phyloP scores from a whole-genome alignment of 1,139 yeast species.

The Pichia terricola region DNA sequence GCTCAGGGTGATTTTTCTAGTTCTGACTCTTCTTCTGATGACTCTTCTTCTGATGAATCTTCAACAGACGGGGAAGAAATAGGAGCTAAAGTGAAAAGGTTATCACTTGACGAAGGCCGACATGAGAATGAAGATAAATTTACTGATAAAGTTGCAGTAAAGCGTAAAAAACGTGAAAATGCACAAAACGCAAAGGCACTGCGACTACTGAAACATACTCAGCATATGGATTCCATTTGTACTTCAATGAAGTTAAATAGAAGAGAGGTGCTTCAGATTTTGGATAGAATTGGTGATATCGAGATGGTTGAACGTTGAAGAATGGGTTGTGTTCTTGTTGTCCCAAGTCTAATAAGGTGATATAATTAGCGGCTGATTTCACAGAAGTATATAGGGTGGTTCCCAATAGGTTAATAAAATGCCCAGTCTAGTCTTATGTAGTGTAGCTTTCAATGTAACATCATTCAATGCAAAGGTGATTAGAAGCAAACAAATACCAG shows the following conservation, averaged over 20 bases:
- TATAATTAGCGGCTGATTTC: too few relatives aligned
- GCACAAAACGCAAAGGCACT: constrained; percentile 32
- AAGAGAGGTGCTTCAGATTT: constrained; percentile 6
- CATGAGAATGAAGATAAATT: constrained; percentile 7
- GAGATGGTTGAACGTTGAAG: constrained; percentile 7
- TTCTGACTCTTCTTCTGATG: too few relatives aligned
- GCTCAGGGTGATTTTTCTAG: too few relatives aligned
- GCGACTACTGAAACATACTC: constrained; percentile 26
- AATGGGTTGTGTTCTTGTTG: too few relatives aligned
- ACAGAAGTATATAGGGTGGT: too few relatives aligned
- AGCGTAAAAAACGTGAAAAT: constrained; percentile 20
- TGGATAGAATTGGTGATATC: constrained; percentile 13
- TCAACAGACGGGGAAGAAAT: neutral
- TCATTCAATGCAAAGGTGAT: too few relatives aligned
- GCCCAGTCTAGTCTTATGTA: too few relatives aligned
- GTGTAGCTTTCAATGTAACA: too few relatives aligned
- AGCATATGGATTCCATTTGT: constrained; percentile 14
- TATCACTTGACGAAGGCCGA: constrained; percentile 6
- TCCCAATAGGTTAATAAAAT: too few relatives aligned
- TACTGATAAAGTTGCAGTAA: constrained; percentile 12
- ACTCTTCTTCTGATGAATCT: too few relatives aligned
- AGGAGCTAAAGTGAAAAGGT: constrained; percentile 1
- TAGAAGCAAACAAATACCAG: too few relatives aligned
- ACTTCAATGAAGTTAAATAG: constrained; percentile 10
- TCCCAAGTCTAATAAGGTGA: too few relatives aligned